Base-by-base conservation (phyloP, 2,329 filamentous ascomycete genomes). In the Penicillium sclerotiorum region DNA sequence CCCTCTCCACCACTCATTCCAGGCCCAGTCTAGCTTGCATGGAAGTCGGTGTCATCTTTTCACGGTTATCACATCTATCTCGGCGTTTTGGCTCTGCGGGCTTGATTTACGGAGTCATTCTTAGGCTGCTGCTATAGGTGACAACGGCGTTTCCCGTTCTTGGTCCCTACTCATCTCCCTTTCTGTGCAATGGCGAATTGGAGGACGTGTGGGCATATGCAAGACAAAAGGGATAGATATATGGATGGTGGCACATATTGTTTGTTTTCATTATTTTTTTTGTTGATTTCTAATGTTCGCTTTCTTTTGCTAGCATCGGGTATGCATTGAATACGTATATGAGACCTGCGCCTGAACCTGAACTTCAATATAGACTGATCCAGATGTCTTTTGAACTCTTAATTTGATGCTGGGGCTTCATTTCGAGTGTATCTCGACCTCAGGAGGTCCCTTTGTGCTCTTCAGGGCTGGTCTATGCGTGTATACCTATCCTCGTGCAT, bases 161-260 rank as follows among this genome's bases (percentile, higher is more conserved):
- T 47, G 45, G 17, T 4, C 36, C 40, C 36, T 13, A 27, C 35
- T 47, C 36, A 47, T 33, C 36, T 47, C 43, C 39, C 43, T 37
- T 45, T 46, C 33, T 33, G 43, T 28, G 30, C 35, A 18, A 45
- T 36, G 45, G 45, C 45, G 45, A 40, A 39, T 47, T 28, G 9
- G 37, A 35, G 36, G 27, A 33, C 35, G 36, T 13, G 17, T 21
- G 22, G 22, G 28, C 36, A 25, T 23, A 35, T 39, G 36, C 36
- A 47, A 40, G 45, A 47, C 45, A 40, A 46, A 46, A 47, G 36
- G 45, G 45, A 47, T 47, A 47, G 45, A 47, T 21, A 41, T 18
- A 47, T 17, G 43, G 33, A 36, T 21, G 45, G 35, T 39, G 36
- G 36, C 37, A 33, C 25, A 33, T 47, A 32, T 33, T 32, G 18